Conservation (phyloP, 345 rosid genomes). For the Garcia nutans region DNA sequence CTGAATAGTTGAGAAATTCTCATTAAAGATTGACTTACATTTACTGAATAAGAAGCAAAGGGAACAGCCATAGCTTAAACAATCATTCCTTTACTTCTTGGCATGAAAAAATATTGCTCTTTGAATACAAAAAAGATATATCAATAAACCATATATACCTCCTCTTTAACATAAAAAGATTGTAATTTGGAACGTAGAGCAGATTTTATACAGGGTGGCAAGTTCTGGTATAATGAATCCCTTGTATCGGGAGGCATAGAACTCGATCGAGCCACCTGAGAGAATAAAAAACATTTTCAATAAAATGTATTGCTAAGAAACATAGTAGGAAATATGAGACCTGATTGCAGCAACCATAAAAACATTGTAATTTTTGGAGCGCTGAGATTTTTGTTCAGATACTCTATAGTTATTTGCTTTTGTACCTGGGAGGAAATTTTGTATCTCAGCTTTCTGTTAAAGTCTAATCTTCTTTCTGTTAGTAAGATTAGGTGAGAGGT, state of each 20-base stretch:
- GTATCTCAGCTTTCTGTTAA: too few relatives aligned
- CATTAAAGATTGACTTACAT: neutral
- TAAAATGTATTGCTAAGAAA: neutral
- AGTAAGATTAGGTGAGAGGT: too few relatives aligned
- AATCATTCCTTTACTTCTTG: neutral
- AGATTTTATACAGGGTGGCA: slow-evolving; percentile 64
- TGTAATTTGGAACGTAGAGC: slow-evolving; percentile 59
- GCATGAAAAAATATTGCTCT: neutral
- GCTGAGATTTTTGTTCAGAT: too few relatives aligned
- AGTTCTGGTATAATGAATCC: slow-evolving; percentile 59
- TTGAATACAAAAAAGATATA: neutral
- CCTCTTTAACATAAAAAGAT: slow-evolving; percentile 48
- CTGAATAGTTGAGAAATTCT: neutral
- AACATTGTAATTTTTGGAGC: too few relatives aligned
- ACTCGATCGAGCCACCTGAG: slow-evolving; percentile 69
- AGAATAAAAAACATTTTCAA: neutral
- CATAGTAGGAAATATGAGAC: too few relatives aligned
- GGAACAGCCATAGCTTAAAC: neutral
- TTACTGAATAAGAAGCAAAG: neutral
- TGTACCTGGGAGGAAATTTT: too few relatives aligned
- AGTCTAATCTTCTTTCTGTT: too few relatives aligned
- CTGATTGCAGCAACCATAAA: too few relatives aligned
- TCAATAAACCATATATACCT: slow-evolving; percentile 43
- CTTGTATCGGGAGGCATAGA: slow-evolving; percentile 62
- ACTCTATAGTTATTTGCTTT: too few relatives aligned